Evolutionary conservation across 2,329 filamentous ascomycete genomes (phyloP).

Genomic region (Arthrobotrys sphaeroides): DNA sequence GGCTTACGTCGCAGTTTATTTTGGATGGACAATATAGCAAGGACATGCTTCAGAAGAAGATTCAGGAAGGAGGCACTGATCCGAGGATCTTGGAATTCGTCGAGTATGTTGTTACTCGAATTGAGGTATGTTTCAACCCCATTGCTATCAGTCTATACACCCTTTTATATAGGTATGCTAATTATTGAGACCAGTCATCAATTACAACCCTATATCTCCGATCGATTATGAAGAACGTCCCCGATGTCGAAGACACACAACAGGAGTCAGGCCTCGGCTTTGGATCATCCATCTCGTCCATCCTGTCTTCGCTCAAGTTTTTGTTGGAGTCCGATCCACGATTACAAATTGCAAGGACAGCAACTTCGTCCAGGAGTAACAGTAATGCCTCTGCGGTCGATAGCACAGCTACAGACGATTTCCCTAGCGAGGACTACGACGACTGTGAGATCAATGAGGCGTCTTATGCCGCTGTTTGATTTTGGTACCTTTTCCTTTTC

Average conservation of each 20-base stretch:
- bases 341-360: slow-evolving; percentile 17
- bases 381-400: slow-evolving; percentile 44
- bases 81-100: slow-evolving; percentile 86
- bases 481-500: background rate
- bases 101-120: slow-evolving; percentile 92
- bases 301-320: slow-evolving; percentile 40
- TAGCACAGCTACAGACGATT: slow-evolving; percentile 44
- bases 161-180: background rate
- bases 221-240: slow-evolving; percentile 51
- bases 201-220: slow-evolving; percentile 57
- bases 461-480: slow-evolving; percentile 29
- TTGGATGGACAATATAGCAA: slow-evolving; percentile 72
- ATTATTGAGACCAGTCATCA: slow-evolving; percentile 54
- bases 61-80: slow-evolving; percentile 87
- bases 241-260: slow-evolving; percentile 23
- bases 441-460: slow-evolving; percentile 45
- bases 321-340: slow-evolving; percentile 44
- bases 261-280: slow-evolving; percentile 29
- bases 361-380: slow-evolving; percentile 24
- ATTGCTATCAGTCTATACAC: background rate
- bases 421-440: slow-evolving; percentile 47
- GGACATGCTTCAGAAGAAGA: slow-evolving; percentile 79
- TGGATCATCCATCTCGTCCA: slow-evolving; percentile 36
- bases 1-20: slow-evolving; percentile 37
- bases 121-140: slow-evolving; percentile 81